Evolutionary conservation across 495 filamentous ascomycete genomes (phyloP).

Genomic region (Neurospora sp.): DNA sequence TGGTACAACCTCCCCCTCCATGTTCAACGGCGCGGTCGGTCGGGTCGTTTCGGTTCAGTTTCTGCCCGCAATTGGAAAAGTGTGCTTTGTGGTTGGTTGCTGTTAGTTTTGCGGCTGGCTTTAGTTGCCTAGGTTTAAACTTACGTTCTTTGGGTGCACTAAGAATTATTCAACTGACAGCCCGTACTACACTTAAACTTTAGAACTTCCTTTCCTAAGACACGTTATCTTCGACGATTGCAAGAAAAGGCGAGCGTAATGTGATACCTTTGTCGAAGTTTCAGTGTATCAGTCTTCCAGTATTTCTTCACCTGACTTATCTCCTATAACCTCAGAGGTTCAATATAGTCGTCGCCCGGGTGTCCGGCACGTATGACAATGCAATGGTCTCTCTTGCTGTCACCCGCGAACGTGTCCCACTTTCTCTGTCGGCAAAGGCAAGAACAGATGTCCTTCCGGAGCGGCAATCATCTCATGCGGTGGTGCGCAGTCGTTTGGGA

Average conservation of each 20-base stretch:
- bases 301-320: neutral
- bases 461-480: neutral
- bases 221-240: neutral
- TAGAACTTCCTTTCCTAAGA: neutral
- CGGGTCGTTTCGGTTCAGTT: neutral
- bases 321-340: neutral
- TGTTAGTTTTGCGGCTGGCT: neutral
- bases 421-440: neutral
- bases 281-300: neutral
- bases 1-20: neutral
- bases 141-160: neutral
- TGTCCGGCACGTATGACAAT: neutral
- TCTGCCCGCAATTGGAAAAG: neutral
- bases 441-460: neutral
- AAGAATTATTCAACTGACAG: neutral
- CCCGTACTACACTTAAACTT: neutral
- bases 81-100: neutral
- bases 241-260: neutral
- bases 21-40: neutral
- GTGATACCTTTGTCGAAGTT: neutral
- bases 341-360: too few relatives aligned
- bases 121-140: neutral
- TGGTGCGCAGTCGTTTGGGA: neutral
- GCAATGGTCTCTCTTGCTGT: neutral
- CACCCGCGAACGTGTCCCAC: neutral